Conservation (phyloP, 768 basidiomycete genomes). For the Psilocybe cyanescens region DNA sequence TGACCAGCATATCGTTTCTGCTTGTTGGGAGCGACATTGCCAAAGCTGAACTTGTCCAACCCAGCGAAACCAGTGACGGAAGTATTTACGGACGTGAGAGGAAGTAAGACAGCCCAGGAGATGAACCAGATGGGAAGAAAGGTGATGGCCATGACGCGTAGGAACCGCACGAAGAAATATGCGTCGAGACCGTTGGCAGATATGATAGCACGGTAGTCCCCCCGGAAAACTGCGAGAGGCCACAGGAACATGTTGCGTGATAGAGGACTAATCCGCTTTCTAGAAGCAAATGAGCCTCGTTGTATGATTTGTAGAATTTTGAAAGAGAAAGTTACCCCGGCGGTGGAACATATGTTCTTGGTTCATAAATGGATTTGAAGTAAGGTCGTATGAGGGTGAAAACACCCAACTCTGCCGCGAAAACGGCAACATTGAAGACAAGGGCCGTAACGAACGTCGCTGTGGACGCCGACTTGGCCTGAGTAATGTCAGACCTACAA, state of each 20-base stretch:
- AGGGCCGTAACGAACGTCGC: conserved; percentile 84
- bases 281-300: conserved; percentile 22
- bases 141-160: conserved; percentile 81
- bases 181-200: conserved; percentile 84
- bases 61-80: conserved; percentile 48
- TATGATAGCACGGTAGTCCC: conserved; percentile 66
- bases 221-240: conserved; percentile 65
- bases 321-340: conserved; percentile 37
- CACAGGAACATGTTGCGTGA: conserved; percentile 56
- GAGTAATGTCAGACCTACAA: conserved; percentile 39
- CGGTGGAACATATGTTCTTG: conserved; percentile 68
- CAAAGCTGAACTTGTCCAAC: conserved; percentile 77
- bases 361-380: conserved; percentile 91
- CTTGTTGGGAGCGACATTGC: conserved; percentile 63
- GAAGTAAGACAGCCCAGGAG: conserved; percentile 86
- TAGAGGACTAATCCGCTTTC: conserved; percentile 64
- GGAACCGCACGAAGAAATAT: conserved; percentile 91
- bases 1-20: conserved; percentile 77
- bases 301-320: background rate
- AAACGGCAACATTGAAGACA: conserved; percentile 78
- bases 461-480: conserved; percentile 68
- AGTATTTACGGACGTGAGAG: conserved; percentile 66
- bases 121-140: conserved; percentile 91
- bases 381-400: conserved; percentile 86
- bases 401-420: conserved; percentile 66